Percentiles rank a stretch among this genome's conserved stretches.
phyloP scores from a whole-genome alignment of 2,329 filamentous ascomycete species.

The Arthroderma uncinatum region DNA sequence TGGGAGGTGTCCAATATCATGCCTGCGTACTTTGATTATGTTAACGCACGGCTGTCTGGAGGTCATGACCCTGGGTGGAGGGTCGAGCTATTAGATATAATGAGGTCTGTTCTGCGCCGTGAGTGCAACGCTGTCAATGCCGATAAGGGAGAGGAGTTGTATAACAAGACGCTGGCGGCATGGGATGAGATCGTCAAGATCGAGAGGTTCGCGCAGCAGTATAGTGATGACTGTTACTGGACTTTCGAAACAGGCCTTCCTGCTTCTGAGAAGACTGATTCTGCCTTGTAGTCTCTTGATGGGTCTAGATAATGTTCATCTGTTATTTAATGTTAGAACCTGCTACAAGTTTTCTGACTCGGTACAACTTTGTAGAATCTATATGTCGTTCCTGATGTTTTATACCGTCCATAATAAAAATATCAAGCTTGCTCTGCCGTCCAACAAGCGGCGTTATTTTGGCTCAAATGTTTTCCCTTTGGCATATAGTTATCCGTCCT shows the following conservation, averaged over 20 bases:
- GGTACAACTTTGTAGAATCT: no score
- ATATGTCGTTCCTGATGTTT: no score
- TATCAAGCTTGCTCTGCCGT: no score
- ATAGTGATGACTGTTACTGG: conserved; percentile 13
- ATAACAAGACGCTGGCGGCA: conserved; percentile 11
- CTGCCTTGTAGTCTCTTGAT: no score
- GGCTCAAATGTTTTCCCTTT: no score
- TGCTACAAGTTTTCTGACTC: no score
- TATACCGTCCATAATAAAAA: no score
- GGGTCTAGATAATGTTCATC: no score
- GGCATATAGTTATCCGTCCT: no score
- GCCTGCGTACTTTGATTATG: conserved; percentile 17
- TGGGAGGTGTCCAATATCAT: conserved; percentile 15
- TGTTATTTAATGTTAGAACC: no score
- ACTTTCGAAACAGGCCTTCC: conserved; percentile 13
- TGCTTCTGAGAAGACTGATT: background rate
- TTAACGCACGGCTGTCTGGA: conserved; percentile 13
- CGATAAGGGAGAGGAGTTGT: conserved; percentile 10
- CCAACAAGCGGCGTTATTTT: no score
- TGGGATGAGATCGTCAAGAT: conserved; percentile 12
- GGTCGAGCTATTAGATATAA: conserved; percentile 14
- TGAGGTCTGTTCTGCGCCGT: conserved; percentile 15
- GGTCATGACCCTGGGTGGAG: conserved; percentile 14
- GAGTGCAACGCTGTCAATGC: conserved; percentile 11
- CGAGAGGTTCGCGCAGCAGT: conserved; percentile 13